phyloP scores from a whole-genome alignment of 2,329 filamentous ascomycete genomes.

The Fusarium tjaetaba region DNA sequence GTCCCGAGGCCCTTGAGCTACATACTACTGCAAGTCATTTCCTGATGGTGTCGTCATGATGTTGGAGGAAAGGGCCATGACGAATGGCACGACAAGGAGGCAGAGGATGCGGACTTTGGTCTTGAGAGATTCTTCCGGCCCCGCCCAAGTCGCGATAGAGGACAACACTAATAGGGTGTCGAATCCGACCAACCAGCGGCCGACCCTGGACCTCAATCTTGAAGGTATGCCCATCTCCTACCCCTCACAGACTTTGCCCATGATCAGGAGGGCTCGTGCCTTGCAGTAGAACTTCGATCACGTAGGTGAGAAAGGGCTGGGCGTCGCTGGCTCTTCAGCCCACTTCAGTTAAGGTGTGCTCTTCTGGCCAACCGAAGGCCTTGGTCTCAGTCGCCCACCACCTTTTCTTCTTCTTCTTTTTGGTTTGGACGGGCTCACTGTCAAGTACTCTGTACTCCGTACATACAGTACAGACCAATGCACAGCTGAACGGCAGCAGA shows the following conservation, averaged over 20 bases:
- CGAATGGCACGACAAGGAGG: conserved; percentile 1
- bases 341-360: conserved; percentile 28
- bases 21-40: conserved; percentile 38
- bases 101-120: neutral
- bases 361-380: conserved; percentile 10
- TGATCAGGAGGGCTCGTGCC: conserved; percentile 31
- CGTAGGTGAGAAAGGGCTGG: neutral
- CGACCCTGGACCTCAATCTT: conserved; percentile 12
- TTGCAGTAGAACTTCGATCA: conserved; percentile 34
- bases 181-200: conserved; percentile 24
- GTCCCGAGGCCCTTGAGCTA: conserved; percentile 15
- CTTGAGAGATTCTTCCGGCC: conserved; percentile 3
- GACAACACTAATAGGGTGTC: neutral
- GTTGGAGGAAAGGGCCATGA: conserved; percentile 4
- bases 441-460: neutral
- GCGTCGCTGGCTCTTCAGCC: conserved; percentile 15
- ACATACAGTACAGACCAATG: neutral
- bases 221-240: neutral
- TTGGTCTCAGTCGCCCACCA: conserved; percentile 29
- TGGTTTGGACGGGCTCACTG: neutral
- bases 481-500: neutral
- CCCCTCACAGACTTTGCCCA: conserved; percentile 24
- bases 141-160: conserved; percentile 8
- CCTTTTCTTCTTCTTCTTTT: neutral
- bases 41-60: conserved; percentile 19